Evolutionary conservation across 2,329 filamentous ascomycete species (phyloP).

Genomic region (Colletotrichum orchidophilum): DNA sequence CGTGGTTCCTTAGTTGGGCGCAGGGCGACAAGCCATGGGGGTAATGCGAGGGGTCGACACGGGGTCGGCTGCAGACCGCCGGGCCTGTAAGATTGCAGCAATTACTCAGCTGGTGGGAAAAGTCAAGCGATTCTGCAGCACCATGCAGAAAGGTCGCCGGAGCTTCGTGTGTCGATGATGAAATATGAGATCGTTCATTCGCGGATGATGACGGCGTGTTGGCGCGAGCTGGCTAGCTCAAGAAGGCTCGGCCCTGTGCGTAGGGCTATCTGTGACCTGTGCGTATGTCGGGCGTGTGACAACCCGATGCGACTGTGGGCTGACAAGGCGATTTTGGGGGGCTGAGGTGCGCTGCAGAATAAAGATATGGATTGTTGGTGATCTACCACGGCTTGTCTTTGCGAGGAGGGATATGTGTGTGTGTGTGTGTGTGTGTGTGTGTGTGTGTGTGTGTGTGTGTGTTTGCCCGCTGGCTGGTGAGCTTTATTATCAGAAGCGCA

Average conservation of each 20-base stretch:
- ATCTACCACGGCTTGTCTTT: not conserved
- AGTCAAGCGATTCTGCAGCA: constrained; percentile 20
- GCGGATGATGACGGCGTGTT: constrained; percentile 28
- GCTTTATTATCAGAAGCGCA: not conserved
- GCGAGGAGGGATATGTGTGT: not conserved
- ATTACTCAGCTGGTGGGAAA: constrained; percentile 39
- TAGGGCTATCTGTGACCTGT: constrained; percentile 19
- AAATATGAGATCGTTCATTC: constrained; percentile 35
- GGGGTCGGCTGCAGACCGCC: constrained; percentile 19
- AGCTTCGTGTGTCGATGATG: constrained; percentile 33
- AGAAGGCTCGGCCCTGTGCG: constrained; percentile 29
- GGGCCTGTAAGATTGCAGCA: constrained; percentile 39
- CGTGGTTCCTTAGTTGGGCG: constrained; percentile 18
- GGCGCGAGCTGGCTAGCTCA: constrained; percentile 16
- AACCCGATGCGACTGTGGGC: not conserved
- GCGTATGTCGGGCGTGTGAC: constrained; percentile 14
- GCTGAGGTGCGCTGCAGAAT: not conserved
- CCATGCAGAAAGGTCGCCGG: constrained; percentile 17
- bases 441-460: not conserved
- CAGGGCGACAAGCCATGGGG: constrained; percentile 25
- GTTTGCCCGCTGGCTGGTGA: not conserved
- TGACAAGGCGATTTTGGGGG: not conserved
- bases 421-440: not conserved
- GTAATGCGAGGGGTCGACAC: constrained; percentile 22
- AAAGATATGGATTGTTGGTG: constrained; percentile 3